Base-by-base conservation (phyloP, 371 early-diverging fungal species). In the Mucor sp. region DNA sequence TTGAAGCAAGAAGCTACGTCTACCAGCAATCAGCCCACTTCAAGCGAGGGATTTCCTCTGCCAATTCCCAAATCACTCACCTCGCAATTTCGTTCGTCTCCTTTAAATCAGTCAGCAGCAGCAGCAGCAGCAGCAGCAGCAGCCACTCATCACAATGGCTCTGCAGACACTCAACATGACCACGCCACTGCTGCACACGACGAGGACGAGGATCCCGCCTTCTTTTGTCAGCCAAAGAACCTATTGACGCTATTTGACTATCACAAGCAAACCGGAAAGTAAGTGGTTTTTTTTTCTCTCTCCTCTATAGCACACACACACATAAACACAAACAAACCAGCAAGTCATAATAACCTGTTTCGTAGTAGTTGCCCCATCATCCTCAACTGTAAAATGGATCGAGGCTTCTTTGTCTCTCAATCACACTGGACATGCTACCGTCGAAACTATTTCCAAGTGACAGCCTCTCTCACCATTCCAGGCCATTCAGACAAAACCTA, bases 371-470 rank as follows among this genome's bases (percentile, higher is more conserved):
- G 69, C 61, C 77, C 79, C 28, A 50, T 84, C 48, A 72, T 75
- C 15, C 73, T 90, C 25, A 75, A 85, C 33, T 87, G 87, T 59
- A 87, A 86, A 55, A 79, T 91, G 65, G 92, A 91, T 66, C 81
- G 87, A 58, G 93, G 93, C 0, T 93, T 90, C 71, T 73, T 89
- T 65, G 86, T 89, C 4, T 85, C 88, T 25, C 80, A 88, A 32
- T 85, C 83, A 58, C 86, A 86, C 64, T 95, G 95, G 95, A 93
- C 94, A 0, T 94, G 95, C 69, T 95, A 95, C 74, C 88, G 95
- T 32, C 85, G 95, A 67, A 95, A 95, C 67, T 95, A 94, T 73
- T 93, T 94, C 62, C 93, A 94, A 74, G 85, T 94, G 33, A 89
- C 91, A 65, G 80, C 85, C 32, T 81, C 89, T 5, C 90, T 91